Evolutionary conservation across 305 asterid species (phyloP), one percentile per base, ranked within the genome.

Genomic region (Fraxinus velutina): DNA sequence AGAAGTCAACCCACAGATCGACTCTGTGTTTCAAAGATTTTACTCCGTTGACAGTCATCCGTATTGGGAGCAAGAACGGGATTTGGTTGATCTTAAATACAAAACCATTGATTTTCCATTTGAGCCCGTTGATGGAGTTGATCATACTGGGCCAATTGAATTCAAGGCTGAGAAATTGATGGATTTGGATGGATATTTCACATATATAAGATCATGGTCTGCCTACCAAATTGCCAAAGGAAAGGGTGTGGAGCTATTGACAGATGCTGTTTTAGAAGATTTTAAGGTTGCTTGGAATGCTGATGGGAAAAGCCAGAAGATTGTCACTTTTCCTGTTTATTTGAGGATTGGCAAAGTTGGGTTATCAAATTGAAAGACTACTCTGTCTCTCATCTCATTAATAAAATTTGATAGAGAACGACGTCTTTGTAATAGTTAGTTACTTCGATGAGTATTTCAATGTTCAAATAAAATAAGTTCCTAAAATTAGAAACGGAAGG

Each of bases 341-440:
- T 78, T 92, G 15, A 90, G 93, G 97, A 89, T 92, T 73, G 96
- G 97, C 15, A 91, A 87, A 87, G 89, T 89, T 50, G 94, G 95
- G 55, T 47, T 60, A 21, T 60, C 30, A 19, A 21, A 0, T 6
- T 60, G 30, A 60, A n/a, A 19, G 21, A 50, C 21, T 50, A 15
- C 8, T n/a, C 21, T 33, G 5, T 50, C 60, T 50, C 2, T 50
- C 21, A 0, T 15, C 1, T 50, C 21, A 0, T 15, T 1, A 50
- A 50, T 15, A 50, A 50, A 15, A 15, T 50, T 4, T 50, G 60
- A 15, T 0, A 50, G 19, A n/a, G 60, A 50, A 50, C 0, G 21
- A 19, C 21, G 17, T 44, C 55, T 44, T 12, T 44, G 1, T 44
- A 44, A 12, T 44, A 44, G 4, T 0, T n/a, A 44, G 5, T 12